These are phyloP conservation scores for Mallotus nudiflorus DNA, from an alignment of 345 rosid genomes.

Conservation along the genomic window DNA sequence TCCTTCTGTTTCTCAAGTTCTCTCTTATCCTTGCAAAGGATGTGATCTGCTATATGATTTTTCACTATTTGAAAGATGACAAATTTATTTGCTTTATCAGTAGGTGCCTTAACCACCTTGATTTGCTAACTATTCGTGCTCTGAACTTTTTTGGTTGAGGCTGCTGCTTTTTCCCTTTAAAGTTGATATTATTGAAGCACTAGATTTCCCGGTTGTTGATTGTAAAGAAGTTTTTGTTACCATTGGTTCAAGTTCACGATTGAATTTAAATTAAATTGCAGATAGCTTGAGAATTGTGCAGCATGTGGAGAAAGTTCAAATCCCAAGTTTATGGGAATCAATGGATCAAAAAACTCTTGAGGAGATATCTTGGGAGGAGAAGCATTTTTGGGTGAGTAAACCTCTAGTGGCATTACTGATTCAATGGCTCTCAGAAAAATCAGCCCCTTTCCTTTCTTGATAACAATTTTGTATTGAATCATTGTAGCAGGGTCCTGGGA, in stretches of 20 bases:
- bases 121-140: not conserved
- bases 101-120: not conserved
- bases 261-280: not conserved
- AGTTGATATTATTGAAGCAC: not conserved
- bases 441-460: not conserved
- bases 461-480: not conserved
- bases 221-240: not conserved
- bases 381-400: constrained; percentile 25
- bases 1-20: not conserved
- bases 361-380: constrained; percentile 32
- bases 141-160: not conserved
- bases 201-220: not conserved
- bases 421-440: not conserved
- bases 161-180: not conserved
- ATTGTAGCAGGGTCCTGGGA: constrained; percentile 22
- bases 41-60: not conserved
- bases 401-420: not conserved
- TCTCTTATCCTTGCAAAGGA: not conserved
- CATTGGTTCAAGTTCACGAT: not conserved
- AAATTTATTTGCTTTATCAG: not conserved
- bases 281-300: constrained; percentile 36
- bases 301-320: constrained; percentile 32
- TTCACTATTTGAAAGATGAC: not conserved
- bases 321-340: constrained; percentile 25
- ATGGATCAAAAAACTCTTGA: constrained; percentile 10